Base-by-base conservation (phyloP, 208 protist species). In the Phytomonas francai region DNA sequence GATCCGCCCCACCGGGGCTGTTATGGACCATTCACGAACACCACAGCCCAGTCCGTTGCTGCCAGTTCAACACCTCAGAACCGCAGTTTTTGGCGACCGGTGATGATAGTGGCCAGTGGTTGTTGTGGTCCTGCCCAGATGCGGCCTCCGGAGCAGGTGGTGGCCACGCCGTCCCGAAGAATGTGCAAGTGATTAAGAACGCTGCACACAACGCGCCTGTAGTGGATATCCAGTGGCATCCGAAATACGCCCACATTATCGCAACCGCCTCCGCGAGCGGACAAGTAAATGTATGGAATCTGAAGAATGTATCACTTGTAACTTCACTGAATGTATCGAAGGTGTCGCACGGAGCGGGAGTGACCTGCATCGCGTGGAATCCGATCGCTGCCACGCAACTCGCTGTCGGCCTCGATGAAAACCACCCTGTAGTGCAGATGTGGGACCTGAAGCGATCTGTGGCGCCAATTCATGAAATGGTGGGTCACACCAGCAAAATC, bases 361-460 rank as follows among this genome's bases (percentile, higher is more conserved):
- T 83, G 58, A 91, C 80, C n/a, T 82, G 87, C 42, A 82, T 99
- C 34, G 94, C 92, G 2, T 99, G 98, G 97, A 89, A 98, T 79
- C 98, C 98, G 39, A 84, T 87, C 22, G 84, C 86, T 58, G 83
- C 94, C 12, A 97, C 93, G 57, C 86, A 96, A 59, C 76, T 99
- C 27, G 82, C 95, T 9, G 93, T 97, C 25, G 97, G 95, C 8
- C 92, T 92, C 12, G 97, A 98, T 57, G 97, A 22, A n/a, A 63
- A 98, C 67, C 69, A 78, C 60, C 96, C 97, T 59, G 85, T 97
- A 22, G 80, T 99, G 64, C 96, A 98, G 73, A 72, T 98, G 54
- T 99, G 98, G 98, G 97, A 99, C 77, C 77, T 99, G 4, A 85
- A 93, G 68, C 98, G 97, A 57, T 83, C 92, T 16, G 86, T 94